Percentiles rank a stretch among this genome's conserved stretches.
These are phyloP conservation scores for Globisporangium carolinianum DNA, from an alignment of 352 stramenopile genomes.

Conservation along the genomic window DNA sequence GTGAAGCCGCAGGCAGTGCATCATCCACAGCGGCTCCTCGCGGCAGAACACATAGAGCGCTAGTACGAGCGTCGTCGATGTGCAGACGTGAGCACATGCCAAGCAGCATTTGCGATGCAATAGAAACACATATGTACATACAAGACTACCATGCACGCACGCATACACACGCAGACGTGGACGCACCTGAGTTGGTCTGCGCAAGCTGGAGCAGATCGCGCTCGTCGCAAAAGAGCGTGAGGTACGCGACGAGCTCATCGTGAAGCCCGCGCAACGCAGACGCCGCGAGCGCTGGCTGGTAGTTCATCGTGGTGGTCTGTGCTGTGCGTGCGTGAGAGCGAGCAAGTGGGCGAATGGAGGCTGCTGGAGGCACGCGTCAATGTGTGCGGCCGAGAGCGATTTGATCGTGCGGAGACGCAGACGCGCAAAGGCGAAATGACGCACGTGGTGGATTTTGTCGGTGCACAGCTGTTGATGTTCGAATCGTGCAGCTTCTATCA, in stretches of 20 bases:
- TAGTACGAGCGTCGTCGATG: slow-evolving; percentile 9
- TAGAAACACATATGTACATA: too few species aligned
- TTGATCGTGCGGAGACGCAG: not conserved
- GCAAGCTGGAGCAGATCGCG: slow-evolving; percentile 55
- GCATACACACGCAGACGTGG: slow-evolving; percentile 8
- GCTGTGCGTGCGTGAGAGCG: too few species aligned
- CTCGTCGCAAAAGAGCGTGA: slow-evolving; percentile 63
- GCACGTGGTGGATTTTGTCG: not conserved
- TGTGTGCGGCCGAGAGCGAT: too few species aligned
- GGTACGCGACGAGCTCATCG: slow-evolving; percentile 74
- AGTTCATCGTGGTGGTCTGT: slow-evolving; percentile 22
- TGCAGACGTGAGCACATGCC: not conserved
- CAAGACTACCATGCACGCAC: not conserved
- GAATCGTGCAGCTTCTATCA: too few species aligned
- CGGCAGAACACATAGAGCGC: slow-evolving; percentile 77
- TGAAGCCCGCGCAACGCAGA: slow-evolving; percentile 60
- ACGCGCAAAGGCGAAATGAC: not conserved
- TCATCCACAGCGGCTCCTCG: slow-evolving; percentile 81
- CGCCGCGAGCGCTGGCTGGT: slow-evolving; percentile 42
- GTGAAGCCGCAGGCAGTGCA: slow-evolving; percentile 65
- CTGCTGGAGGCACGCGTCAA: too few species aligned
- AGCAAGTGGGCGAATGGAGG: too few species aligned
- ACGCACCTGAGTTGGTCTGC: slow-evolving; percentile 65
- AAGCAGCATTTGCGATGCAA: too few species aligned
- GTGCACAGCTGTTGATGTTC: not conserved